Base-by-base conservation (phyloP, 1,284 basidiomycete species). In the Microbotryum silenes-acaulis region DNA sequence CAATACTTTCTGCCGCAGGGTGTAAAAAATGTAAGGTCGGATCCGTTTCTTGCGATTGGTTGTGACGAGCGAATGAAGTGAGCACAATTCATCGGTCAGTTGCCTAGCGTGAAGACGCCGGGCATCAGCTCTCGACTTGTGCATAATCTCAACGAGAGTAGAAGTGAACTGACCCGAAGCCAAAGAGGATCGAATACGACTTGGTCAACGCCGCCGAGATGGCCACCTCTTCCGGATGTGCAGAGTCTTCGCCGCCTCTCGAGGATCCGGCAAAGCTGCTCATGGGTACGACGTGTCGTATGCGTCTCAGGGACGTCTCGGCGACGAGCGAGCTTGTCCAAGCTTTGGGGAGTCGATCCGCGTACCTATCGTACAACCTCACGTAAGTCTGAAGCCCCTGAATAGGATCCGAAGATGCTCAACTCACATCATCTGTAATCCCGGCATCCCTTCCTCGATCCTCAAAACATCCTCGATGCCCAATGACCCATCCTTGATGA, bases 401-500 rank as follows among this genome's bases (percentile, higher is more conserved):
- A 18, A 42, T 42, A 16, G 16, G 16, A 42, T 42, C 37, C 37
- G 12, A n/a, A 50, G 48, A 50, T 6, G 20, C 16, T n/a, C 20
- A 21, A 25, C 62, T 49, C 37, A 62, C 64, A 66, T 62, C 25
- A 57, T 56, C 44, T 64, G 61, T 46, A 68, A 50, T 1, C 50
- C 48, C 5, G 68, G 68, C 65, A 69, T 63, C 2, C 65, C 68
- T 10, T 49, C 45, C 37, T 65, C 62, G 56, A 69, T 67, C 23
- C 62, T 42, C 4, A 69, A 53, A 0, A 51, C 60, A 20, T 69
- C 68, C 47, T 65, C 68, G 20, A 69, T 63, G 20, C 63, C 54
- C 21, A 67, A 51, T 27, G 65, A 56, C 4, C 61, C 65, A 46
- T 69, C 68, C 57, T 63, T 63, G 57, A 69, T 69, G 4, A 69